These are phyloP conservation scores for Viola odorata DNA, from an alignment of 345 rosid species.

Conservation along the genomic window DNA sequence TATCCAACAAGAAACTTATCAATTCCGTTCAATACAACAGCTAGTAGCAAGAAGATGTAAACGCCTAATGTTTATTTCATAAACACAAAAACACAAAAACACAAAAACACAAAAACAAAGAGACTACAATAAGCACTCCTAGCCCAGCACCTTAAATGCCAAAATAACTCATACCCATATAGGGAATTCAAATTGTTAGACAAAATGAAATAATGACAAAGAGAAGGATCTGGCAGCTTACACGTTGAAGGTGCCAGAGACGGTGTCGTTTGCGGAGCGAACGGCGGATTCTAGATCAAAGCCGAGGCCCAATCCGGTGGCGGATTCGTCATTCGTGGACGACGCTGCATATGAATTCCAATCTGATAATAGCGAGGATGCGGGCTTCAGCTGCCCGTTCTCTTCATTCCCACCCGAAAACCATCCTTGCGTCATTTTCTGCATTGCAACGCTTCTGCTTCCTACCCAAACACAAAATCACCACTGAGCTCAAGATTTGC, in stretches of 20 bases:
- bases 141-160: background rate
- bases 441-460: background rate
- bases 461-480: background rate
- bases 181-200: background rate
- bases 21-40: no score
- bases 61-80: no score
- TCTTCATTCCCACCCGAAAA: slow-evolving; percentile 14
- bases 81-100: no score
- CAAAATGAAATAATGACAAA: background rate
- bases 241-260: slow-evolving; percentile 30
- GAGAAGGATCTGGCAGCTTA: slow-evolving; percentile 1
- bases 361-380: slow-evolving; percentile 23
- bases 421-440: slow-evolving; percentile 21
- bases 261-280: slow-evolving; percentile 24
- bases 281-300: slow-evolving; percentile 30
- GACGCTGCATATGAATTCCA: slow-evolving; percentile 30
- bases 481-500: background rate
- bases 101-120: no score
- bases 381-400: slow-evolving; percentile 7
- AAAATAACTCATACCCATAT: background rate
- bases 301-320: slow-evolving; percentile 3
- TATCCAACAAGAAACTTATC: no score
- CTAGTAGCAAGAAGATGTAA: no score
- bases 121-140: background rate
- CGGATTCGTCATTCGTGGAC: background rate